These are phyloP conservation scores for Hymenoscyphus salicellus DNA, from an alignment of 2,329 filamentous ascomycete genomes.

Conservation along the genomic window DNA sequence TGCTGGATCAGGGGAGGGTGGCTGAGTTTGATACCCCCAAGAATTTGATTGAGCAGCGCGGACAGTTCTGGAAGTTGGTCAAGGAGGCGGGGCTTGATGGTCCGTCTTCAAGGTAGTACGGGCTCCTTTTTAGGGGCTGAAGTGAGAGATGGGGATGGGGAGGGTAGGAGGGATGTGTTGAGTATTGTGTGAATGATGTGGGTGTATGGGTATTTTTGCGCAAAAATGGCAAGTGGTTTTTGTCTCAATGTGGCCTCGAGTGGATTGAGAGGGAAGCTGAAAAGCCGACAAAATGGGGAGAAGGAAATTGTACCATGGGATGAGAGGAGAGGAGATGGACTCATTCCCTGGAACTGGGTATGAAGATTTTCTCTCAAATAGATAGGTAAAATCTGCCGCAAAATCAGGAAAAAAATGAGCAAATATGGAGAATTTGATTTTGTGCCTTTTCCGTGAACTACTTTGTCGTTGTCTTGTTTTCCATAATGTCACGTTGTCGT, in stretches of 20 bases:
- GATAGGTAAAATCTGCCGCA: background rate
- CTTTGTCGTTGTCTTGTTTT: background rate
- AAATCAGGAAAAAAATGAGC: background rate
- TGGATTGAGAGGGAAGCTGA: background rate
- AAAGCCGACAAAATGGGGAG: background rate
- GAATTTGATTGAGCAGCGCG: conserved; percentile 70
- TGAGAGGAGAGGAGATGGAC: background rate
- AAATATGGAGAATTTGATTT: background rate
- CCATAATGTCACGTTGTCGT: no score
- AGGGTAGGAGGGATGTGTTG: background rate
- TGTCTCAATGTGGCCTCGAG: background rate
- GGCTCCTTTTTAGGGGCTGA: background rate
- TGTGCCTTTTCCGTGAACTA: background rate
- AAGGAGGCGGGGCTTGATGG: conserved; percentile 75
- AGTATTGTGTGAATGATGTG: background rate
- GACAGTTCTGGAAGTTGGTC: conserved; percentile 85
- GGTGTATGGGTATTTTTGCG: background rate
- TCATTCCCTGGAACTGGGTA: no score
- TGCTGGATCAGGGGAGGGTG: conserved; percentile 85
- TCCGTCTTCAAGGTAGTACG: conserved; percentile 7
- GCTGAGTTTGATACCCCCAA: conserved; percentile 88
- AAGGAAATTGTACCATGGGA: background rate
- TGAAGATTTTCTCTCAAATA: background rate
- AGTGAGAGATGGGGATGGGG: background rate
- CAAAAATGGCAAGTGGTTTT: background rate